Conservation (phyloP, 441 rosid genomes). For the Jatropha multifida region DNA sequence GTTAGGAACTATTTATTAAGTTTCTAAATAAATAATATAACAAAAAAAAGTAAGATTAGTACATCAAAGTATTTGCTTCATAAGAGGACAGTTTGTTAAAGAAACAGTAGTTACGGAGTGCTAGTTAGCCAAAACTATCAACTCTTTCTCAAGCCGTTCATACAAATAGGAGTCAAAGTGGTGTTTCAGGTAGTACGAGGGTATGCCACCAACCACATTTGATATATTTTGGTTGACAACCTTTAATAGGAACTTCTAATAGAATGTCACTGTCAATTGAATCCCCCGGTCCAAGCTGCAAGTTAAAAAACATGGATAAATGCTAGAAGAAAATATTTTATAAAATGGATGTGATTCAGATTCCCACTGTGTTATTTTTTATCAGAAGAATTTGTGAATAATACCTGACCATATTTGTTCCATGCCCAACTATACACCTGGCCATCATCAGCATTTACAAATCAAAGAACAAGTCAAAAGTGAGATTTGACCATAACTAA, state of each 20-base stretch:
- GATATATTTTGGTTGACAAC: slow-evolving; percentile 43
- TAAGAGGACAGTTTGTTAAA: too few species aligned
- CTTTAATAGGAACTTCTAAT: slow-evolving; percentile 40
- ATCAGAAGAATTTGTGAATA: neutral
- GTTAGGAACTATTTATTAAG: too few species aligned
- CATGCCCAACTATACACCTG: slow-evolving; percentile 72
- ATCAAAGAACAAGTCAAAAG: neutral
- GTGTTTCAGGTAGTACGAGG: slow-evolving; percentile 38
- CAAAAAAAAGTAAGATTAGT: neutral
- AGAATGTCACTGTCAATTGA: slow-evolving; percentile 60
- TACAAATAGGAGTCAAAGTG: slow-evolving; percentile 14
- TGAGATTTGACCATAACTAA: too few species aligned
- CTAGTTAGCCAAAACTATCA: slow-evolving; percentile 28
- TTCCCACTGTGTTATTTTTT: too few species aligned
- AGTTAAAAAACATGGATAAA: neutral
- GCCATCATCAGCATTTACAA: slow-evolving; percentile 47
- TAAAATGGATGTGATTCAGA: too few species aligned
- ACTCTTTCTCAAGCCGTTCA: neutral
- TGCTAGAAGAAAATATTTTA: too few species aligned
- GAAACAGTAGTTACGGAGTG: neutral
- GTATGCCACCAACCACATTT: slow-evolving; percentile 92
- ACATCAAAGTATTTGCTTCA: neutral
- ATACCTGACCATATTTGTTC: slow-evolving; percentile 87
- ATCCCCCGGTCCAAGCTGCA: slow-evolving; percentile 72
- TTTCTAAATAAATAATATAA: slow-evolving; percentile 4